These are phyloP conservation scores for Penicillium steckii DNA, from an alignment of 495 filamentous ascomycete genomes.

Conservation along the genomic window DNA sequence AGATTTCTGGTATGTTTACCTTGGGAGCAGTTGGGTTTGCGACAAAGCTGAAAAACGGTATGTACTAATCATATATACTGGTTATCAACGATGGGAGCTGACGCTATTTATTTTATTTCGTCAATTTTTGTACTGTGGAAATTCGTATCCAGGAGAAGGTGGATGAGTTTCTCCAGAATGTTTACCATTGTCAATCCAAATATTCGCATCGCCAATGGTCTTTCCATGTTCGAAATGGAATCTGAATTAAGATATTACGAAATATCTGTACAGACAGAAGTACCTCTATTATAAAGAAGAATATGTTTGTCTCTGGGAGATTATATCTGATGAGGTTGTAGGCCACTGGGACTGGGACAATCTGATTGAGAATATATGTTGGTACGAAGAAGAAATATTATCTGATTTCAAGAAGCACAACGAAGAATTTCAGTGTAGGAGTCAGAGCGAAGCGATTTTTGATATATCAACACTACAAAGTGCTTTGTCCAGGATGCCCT, in stretches of 20 bases:
- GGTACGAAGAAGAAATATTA: not conserved
- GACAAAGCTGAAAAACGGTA: too few relatives aligned
- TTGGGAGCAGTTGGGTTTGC: too few relatives aligned
- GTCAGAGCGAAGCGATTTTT: not conserved
- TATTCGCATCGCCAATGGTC: not conserved
- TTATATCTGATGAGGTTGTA: not conserved
- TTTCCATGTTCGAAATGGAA: not conserved
- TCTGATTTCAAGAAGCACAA: not conserved
- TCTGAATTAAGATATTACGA: slow-evolving; percentile 5
- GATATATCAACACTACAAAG: not conserved
- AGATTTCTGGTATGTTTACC: too few relatives aligned
- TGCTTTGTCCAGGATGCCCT: not conserved
- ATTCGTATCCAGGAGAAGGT: not conserved
- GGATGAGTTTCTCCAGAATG: too few relatives aligned
- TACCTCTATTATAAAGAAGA: not conserved
- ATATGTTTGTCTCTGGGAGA: not conserved
- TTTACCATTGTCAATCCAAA: too few relatives aligned
- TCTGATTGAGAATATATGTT: not conserved
- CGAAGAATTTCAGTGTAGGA: not conserved
- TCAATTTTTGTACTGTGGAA: too few relatives aligned
- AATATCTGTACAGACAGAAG: not conserved
- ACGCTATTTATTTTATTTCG: too few relatives aligned
- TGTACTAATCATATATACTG: too few relatives aligned
- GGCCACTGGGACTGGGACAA: not conserved
- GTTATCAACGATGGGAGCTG: too few relatives aligned